These are phyloP conservation scores for Peltaster fructicola DNA, from an alignment of 2,329 filamentous ascomycete species.

Conservation along the genomic window DNA sequence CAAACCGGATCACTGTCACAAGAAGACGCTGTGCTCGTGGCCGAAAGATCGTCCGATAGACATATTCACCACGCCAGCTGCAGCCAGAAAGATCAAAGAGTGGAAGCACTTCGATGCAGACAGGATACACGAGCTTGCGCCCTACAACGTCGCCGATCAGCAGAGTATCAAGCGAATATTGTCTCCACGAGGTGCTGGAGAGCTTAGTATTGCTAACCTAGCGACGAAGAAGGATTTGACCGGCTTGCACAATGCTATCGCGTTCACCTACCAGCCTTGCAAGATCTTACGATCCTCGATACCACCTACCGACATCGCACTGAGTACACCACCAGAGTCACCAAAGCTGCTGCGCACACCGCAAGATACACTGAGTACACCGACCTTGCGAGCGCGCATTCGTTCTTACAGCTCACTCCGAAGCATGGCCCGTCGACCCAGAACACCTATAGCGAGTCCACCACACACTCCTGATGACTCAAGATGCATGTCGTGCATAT, in stretches of 20 bases:
- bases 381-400: too few relatives aligned
- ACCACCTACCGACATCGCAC: too few relatives aligned
- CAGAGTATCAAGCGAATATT: slow-evolving; percentile 35
- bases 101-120: slow-evolving; percentile 50
- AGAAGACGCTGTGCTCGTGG: slow-evolving; percentile 49
- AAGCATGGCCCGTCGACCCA: too few relatives aligned
- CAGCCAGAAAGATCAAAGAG: slow-evolving; percentile 45
- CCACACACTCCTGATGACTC: slow-evolving; percentile 14
- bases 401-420: too few relatives aligned
- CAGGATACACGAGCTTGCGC: slow-evolving; percentile 25
- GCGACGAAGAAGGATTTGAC: slow-evolving; percentile 42
- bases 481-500: slow-evolving; percentile 23
- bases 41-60: slow-evolving; percentile 36
- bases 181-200: slow-evolving; percentile 38
- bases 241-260: slow-evolving; percentile 47
- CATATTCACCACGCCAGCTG: slow-evolving; percentile 48
- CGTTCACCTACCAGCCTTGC: slow-evolving; percentile 56
- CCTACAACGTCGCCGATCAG: slow-evolving; percentile 22
- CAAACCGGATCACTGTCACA: slow-evolving; percentile 54
- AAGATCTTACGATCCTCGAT: too few relatives aligned
- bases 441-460: slow-evolving; percentile 19
- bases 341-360: too few relatives aligned
- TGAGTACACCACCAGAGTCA: too few relatives aligned
- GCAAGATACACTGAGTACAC: too few relatives aligned
- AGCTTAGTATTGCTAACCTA: slow-evolving; percentile 54